These are phyloP conservation scores for Eucalyptus virginea DNA, from an alignment of 345 rosid species.

Conservation along the genomic window DNA sequence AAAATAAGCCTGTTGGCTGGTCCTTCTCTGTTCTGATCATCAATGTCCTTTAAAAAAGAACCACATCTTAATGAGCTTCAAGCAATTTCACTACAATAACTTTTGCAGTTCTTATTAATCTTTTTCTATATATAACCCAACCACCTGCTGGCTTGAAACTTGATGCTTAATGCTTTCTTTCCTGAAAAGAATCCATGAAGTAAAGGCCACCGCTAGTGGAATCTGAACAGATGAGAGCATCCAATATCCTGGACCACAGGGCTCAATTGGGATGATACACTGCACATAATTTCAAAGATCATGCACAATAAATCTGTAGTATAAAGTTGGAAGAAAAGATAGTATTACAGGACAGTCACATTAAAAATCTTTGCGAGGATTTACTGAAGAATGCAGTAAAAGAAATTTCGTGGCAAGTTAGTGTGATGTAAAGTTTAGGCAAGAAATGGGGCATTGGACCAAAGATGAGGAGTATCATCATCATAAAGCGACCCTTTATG, in stretches of 20 bases:
- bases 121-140: background rate
- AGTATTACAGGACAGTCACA: background rate
- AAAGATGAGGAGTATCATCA: background rate
- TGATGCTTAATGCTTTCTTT: conserved; percentile 17
- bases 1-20: conserved; percentile 34
- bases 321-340: background rate
- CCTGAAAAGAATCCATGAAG: conserved; percentile 45
- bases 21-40: conserved; percentile 16
- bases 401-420: background rate
- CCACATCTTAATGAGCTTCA: background rate
- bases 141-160: conserved; percentile 15
- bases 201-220: conserved; percentile 65
- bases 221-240: conserved; percentile 57
- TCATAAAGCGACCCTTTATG: background rate
- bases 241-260: conserved; percentile 76
- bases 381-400: background rate
- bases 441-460: background rate
- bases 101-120: background rate
- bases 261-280: conserved; percentile 49
- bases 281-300: background rate
- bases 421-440: background rate
- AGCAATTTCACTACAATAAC: background rate
- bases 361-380: background rate
- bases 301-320: background rate
- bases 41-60: background rate